Percentiles rank a stretch among this genome's conserved stretches.
These are phyloP conservation scores for Leishmania major DNA, from an alignment of 208 protist species.

Conservation along the genomic window DNA sequence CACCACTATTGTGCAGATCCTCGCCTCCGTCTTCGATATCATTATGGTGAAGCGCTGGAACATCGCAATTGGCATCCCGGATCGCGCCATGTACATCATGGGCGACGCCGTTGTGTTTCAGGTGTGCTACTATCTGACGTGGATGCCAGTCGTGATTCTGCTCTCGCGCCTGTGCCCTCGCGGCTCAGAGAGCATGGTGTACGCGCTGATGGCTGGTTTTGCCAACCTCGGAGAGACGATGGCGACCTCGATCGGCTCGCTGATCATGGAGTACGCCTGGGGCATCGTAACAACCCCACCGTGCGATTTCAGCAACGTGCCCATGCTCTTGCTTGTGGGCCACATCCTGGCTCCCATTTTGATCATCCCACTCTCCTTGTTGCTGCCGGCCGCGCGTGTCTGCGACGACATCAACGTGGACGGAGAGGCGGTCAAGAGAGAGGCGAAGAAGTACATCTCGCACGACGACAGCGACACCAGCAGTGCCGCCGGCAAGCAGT, in stretches of 20 bases:
- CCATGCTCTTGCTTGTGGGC: constrained; percentile 51
- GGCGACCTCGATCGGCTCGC: constrained; percentile 43
- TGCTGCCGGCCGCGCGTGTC: constrained; percentile 65
- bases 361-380: constrained; percentile 60
- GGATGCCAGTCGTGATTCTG: constrained; percentile 74
- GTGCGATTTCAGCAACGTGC: constrained; percentile 73
- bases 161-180: constrained; percentile 77
- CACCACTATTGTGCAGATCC: constrained; percentile 48
- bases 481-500: no score
- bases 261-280: constrained; percentile 25
- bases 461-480: constrained; percentile 12
- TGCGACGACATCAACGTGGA: constrained; percentile 57
- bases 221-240: constrained; percentile 63
- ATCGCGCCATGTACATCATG: constrained; percentile 72
- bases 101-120: constrained; percentile 68
- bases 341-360: constrained; percentile 47
- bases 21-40: constrained; percentile 62
- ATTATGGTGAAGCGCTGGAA: constrained; percentile 80
- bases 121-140: constrained; percentile 59
- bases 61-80: constrained; percentile 41
- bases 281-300: constrained; percentile 35
- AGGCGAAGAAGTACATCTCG: constrained; percentile 53
- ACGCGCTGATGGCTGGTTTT: constrained; percentile 68
- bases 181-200: constrained; percentile 76
- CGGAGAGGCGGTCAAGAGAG: constrained; percentile 16